These are phyloP conservation scores for Rhizoclosmatium globosum DNA, from an alignment of 192 early-diverging fungal species.

Conservation along the genomic window DNA sequence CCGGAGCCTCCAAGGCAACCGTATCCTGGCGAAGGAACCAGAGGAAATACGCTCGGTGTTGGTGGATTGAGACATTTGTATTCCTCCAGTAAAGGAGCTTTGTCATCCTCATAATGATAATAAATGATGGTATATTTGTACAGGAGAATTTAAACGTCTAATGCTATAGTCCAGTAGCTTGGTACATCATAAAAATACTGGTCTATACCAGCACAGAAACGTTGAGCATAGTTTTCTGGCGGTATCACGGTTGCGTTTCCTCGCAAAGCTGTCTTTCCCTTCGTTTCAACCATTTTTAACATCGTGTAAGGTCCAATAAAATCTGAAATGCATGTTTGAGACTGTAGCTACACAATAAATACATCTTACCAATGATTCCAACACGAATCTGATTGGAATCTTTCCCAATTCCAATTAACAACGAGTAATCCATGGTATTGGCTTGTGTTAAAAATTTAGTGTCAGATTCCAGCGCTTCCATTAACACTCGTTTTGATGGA, in stretches of 20 bases:
- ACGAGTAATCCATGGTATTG: constrained; percentile 63
- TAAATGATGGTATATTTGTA: too few relatives aligned
- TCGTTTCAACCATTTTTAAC: constrained; percentile 60
- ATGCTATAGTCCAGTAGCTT: not conserved
- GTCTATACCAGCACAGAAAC: constrained; percentile 58
- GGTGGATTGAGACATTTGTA: too few relatives aligned
- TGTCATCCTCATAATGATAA: too few relatives aligned
- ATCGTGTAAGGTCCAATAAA: constrained; percentile 57
- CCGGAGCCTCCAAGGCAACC: not conserved
- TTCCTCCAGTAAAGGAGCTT: too few relatives aligned
- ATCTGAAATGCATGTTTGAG: constrained; percentile 24
- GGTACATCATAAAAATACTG: constrained; percentile 39
- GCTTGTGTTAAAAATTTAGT: constrained; percentile 41
- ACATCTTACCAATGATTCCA: constrained; percentile 55
- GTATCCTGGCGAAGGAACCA: not conserved
- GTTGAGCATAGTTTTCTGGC: constrained; percentile 45
- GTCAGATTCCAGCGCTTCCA: constrained; percentile 48
- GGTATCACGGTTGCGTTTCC: constrained; percentile 54
- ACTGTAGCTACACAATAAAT: not conserved
- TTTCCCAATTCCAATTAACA: constrained; percentile 50
- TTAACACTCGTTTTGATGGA: constrained; percentile 48
- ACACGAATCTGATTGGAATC: constrained; percentile 51
- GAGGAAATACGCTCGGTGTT: not conserved
- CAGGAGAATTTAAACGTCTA: too few relatives aligned
- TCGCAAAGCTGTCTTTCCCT: constrained; percentile 69